These are phyloP conservation scores for Alternaria triticimaculans DNA, from an alignment of 2,329 filamentous ascomycete species.

Conservation along the genomic window DNA sequence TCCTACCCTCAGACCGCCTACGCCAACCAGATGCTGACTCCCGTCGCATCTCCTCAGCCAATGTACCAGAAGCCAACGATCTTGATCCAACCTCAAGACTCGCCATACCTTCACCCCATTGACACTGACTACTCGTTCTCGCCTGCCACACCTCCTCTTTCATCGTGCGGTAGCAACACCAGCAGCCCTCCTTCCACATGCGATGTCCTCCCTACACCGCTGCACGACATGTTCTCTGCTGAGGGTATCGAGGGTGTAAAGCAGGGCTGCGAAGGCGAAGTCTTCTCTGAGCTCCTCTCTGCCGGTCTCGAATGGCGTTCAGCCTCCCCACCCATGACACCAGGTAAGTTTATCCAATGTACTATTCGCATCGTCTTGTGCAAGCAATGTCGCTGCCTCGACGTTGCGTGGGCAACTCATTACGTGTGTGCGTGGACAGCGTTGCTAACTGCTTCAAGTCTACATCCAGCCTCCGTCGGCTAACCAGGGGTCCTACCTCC, in stretches of 20 bases:
- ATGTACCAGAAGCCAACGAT: slow-evolving; percentile 79
- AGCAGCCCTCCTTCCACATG: slow-evolving; percentile 80
- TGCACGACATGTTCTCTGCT: slow-evolving; percentile 74
- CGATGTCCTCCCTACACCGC: slow-evolving; percentile 80
- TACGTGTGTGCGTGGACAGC: not conserved
- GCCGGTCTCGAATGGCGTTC: slow-evolving; percentile 77
- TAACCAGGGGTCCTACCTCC: slow-evolving; percentile 70
- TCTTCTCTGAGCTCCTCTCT: slow-evolving; percentile 74
- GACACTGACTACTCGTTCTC: slow-evolving; percentile 79
- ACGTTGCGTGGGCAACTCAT: not conserved
- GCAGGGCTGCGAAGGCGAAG: slow-evolving; percentile 71
- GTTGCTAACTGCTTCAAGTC: slow-evolving; percentile 55
- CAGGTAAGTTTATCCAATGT: slow-evolving; percentile 67
- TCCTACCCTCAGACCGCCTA: slow-evolving; percentile 59
- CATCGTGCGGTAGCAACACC: slow-evolving; percentile 81
- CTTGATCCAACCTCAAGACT: slow-evolving; percentile 65
- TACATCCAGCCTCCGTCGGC: slow-evolving; percentile 72
- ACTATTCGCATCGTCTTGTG: not conserved
- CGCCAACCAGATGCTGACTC: slow-evolving; percentile 72
- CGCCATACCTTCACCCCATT: slow-evolving; percentile 64
- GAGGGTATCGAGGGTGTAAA: slow-evolving; percentile 50
- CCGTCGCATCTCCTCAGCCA: slow-evolving; percentile 76
- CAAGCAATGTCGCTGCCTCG: not conserved
- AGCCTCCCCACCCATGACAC: slow-evolving; percentile 85
- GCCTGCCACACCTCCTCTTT: slow-evolving; percentile 86